These are phyloP conservation scores for Radiomyces spectabilis DNA, from an alignment of 192 early-diverging fungal species.

Conservation along the genomic window DNA sequence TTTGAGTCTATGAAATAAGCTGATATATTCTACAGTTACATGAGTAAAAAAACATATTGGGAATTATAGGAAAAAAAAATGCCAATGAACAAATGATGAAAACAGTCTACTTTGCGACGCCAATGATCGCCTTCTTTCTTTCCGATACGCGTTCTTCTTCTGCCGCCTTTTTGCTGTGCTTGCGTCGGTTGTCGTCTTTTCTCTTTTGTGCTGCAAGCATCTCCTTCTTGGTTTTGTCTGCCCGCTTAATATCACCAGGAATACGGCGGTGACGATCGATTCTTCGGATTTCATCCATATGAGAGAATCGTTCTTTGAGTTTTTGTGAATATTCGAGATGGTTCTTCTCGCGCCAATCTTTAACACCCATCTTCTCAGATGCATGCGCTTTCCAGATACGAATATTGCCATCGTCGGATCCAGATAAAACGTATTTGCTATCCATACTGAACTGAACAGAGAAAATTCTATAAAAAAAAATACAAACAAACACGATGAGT, in stretches of 20 bases:
- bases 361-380: slow-evolving; percentile 67
- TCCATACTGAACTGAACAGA: slow-evolving; percentile 93
- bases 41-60: too few species aligned
- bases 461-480: slow-evolving; percentile 50
- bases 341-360: slow-evolving; percentile 69
- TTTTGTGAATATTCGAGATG: slow-evolving; percentile 76
- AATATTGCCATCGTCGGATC: slow-evolving; percentile 96
- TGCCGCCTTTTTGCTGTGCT: slow-evolving; percentile 64
- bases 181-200: slow-evolving; percentile 89
- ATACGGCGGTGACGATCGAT: slow-evolving; percentile 83
- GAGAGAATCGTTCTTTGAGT: slow-evolving; percentile 89
- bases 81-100: too few species aligned
- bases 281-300: slow-evolving; percentile 82
- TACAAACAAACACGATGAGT: too few species aligned
- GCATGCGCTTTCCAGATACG: slow-evolving; percentile 95
- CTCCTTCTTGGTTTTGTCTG: slow-evolving; percentile 69
- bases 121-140: slow-evolving; percentile 64
- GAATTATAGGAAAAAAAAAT: too few species aligned
- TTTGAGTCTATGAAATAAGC: too few species aligned
- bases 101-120: slow-evolving; percentile 45
- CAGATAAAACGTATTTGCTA: slow-evolving; percentile 88
- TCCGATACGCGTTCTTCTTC: slow-evolving; percentile 55
- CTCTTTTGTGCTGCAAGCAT: slow-evolving; percentile 73
- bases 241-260: slow-evolving; percentile 77
- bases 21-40: too few species aligned